Percentiles rank a stretch among this genome's conserved stretches.
These are phyloP conservation scores for Lactarius vividus DNA, from an alignment of 768 basidiomycete species.

Conservation along the genomic window DNA sequence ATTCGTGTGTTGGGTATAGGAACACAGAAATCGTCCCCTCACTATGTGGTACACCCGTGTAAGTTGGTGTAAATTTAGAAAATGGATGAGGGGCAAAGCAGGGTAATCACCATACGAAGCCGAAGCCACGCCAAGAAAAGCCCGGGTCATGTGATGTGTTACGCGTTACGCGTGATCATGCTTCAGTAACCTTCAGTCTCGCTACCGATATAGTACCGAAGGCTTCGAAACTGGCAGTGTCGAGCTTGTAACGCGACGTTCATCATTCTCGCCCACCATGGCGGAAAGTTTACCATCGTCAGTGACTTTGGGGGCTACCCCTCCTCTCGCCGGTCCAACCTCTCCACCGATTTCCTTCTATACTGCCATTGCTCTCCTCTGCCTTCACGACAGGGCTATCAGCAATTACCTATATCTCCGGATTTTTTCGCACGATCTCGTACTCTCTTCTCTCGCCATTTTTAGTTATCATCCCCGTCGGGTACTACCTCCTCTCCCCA, in stretches of 20 bases:
- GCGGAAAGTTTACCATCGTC: constrained; percentile 1
- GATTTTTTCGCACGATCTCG: not conserved
- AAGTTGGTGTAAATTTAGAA: too few relatives aligned
- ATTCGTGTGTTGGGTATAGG: too few relatives aligned
- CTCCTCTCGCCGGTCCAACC: constrained; percentile 1
- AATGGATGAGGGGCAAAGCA: too few relatives aligned
- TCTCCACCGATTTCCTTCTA: constrained; percentile 14
- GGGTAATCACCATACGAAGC: too few relatives aligned
- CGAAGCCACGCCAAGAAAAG: too few relatives aligned
- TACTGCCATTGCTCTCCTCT: constrained; percentile 6
- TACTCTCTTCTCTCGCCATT: constrained; percentile 5
- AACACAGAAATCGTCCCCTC: too few relatives aligned
- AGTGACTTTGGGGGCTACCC: not conserved
- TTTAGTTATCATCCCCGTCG: constrained; percentile 7
- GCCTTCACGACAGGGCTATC: not conserved
- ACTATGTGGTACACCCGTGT: too few relatives aligned
- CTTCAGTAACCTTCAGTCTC: too few relatives aligned
- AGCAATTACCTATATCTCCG: not conserved
- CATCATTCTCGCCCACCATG: constrained; percentile 8
- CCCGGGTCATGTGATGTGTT: too few relatives aligned
- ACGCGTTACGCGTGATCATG: too few relatives aligned
- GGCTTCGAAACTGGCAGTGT: too few relatives aligned
- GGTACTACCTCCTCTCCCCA: constrained; percentile 17
- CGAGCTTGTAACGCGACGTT: not conserved
- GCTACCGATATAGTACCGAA: too few relatives aligned